phyloP scores from a whole-genome alignment of 2,329 filamentous ascomycete species.

The Neonectria magnoliae region DNA sequence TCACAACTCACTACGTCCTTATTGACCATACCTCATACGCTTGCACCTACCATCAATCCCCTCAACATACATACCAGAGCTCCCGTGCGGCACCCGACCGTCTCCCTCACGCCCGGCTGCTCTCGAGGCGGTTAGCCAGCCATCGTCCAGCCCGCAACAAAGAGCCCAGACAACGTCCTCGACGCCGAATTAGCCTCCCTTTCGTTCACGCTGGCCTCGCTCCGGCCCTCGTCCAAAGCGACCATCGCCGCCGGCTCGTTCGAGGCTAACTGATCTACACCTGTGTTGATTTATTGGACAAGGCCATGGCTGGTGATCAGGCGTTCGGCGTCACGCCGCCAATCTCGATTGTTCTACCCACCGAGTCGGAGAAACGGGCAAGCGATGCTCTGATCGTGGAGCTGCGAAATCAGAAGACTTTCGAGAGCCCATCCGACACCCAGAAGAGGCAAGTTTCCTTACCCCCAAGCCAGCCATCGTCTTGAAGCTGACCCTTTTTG shows the following conservation, averaged over 20 bases:
- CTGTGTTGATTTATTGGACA: slow-evolving; percentile 3
- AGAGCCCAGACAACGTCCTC: background rate
- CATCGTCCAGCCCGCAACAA: slow-evolving; percentile 1
- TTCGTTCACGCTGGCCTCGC: background rate
- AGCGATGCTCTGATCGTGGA: slow-evolving; percentile 85
- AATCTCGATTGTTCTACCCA: slow-evolving; percentile 81
- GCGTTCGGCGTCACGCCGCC: slow-evolving; percentile 80
- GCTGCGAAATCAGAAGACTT: slow-evolving; percentile 89
- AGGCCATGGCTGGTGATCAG: slow-evolving; percentile 51
- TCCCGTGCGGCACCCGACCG: background rate
- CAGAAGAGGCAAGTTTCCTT: slow-evolving; percentile 72
- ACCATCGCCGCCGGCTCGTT: background rate
- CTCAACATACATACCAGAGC: slow-evolving; percentile 15
- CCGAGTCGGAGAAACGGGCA: slow-evolving; percentile 77
- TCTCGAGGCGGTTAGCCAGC: background rate
- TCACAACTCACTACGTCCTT: slow-evolving; percentile 8
- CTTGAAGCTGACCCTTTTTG: slow-evolving; percentile 23
- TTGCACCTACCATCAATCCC: slow-evolving; percentile 6
- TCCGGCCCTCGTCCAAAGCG: background rate
- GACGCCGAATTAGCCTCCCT: background rate
- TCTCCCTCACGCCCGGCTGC: background rate
- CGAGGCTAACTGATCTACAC: slow-evolving; percentile 3
- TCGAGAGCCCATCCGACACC: slow-evolving; percentile 85
- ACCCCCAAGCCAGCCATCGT: background rate
- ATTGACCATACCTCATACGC: slow-evolving; percentile 10